Evolutionary conservation across 2,329 filamentous ascomycete genomes (phyloP), one percentile per base, ranked within the genome.

Genomic region (Coniochaeta sp.): DNA sequence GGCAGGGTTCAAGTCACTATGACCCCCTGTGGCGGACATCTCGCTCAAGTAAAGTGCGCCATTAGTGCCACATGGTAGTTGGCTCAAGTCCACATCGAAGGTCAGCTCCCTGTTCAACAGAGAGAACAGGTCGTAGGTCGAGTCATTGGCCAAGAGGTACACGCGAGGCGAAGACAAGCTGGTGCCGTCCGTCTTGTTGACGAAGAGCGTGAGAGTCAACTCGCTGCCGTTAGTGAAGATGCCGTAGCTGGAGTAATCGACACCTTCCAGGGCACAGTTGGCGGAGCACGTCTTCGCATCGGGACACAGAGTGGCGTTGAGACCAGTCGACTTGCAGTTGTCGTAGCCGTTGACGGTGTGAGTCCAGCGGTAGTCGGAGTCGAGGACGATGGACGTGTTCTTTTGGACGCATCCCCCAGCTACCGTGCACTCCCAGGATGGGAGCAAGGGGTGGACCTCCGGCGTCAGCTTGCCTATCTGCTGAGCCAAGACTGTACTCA

Each of bases 61-160:
- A 71, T 88, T 87, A 63, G 87, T 71, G 61, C 85, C 85, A 66
- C 85, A 88, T 57, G 80, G 79, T 19, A 86, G 75, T 62, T 79
- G 77, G 55, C 83, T 85, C 52, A 85, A 77, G 69, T 87, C 84
- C n/a, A 86, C 83, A 59, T 86, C 83, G 62, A 87, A 86, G 17
- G 81, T 81, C 67, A 88, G 80, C 68, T 88, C 84, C 67, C 81
- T 74, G 72, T 81, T 81, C 60, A 79, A 74, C 58, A 86, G 73
- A 63, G 82, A 76, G 70, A 86, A 79, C 64, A 80, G 74, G 71
- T 85, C 71, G 69, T 87, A 87, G 58, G 78, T 79, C 61, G 73
- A 74, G 56, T 81, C 79, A 60, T 78, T 74, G 63, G 60, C 71
- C 63, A 76, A 76, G 70, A 87, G 77, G 10, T 52, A 52, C 24